A percentile compares a stretch with the other conserved stretches of the same genome.
phyloP scores from a whole-genome alignment of 805 yeast genomes.

The Cyberlindnera petersonii region DNA sequence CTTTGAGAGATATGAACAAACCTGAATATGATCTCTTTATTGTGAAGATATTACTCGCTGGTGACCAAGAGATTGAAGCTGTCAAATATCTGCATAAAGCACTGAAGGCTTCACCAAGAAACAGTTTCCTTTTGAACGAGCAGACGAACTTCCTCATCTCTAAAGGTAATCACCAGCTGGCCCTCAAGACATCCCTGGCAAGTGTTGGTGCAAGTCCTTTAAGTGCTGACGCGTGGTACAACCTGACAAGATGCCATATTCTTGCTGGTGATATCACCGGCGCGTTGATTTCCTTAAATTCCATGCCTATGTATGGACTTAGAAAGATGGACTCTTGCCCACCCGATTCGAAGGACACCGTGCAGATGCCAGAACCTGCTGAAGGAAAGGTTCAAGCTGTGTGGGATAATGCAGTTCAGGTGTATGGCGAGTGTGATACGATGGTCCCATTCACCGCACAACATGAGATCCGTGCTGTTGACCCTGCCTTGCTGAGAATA shows the following conservation, averaged over 20 bases:
- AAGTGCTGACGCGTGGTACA: slow-evolving; percentile 71
- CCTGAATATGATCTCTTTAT: slow-evolving; percentile 29
- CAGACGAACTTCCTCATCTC: slow-evolving; percentile 62
- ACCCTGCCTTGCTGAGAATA: slow-evolving; percentile 45
- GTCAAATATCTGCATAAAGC: slow-evolving; percentile 29
- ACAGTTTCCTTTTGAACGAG: slow-evolving; percentile 22
- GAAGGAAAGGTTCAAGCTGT: slow-evolving; percentile 50
- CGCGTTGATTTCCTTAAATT: slow-evolving; percentile 67
- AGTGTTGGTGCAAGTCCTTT: slow-evolving; percentile 70
- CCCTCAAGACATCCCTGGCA: slow-evolving; percentile 53
- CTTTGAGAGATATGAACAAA: slow-evolving; percentile 27
- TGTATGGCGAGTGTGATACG: slow-evolving; percentile 29
- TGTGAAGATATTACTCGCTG: slow-evolving; percentile 30
- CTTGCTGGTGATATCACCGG: slow-evolving; percentile 48
- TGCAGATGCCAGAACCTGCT: slow-evolving; percentile 46
- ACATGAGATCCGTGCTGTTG: slow-evolving; percentile 38
- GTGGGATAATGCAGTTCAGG: slow-evolving; percentile 35
- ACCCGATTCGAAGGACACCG: slow-evolving; percentile 40
- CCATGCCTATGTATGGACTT: slow-evolving; percentile 64
- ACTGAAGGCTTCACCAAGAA: slow-evolving; percentile 23
- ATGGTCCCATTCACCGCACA: slow-evolving; percentile 20
- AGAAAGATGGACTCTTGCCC: slow-evolving; percentile 38
- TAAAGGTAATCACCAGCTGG: slow-evolving; percentile 51
- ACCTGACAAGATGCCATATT: slow-evolving; percentile 57
- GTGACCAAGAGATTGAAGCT: slow-evolving; percentile 35